Evolutionary conservation across 1,139 yeast species (phyloP).

Genomic region (Yamadazyma conglobata): DNA sequence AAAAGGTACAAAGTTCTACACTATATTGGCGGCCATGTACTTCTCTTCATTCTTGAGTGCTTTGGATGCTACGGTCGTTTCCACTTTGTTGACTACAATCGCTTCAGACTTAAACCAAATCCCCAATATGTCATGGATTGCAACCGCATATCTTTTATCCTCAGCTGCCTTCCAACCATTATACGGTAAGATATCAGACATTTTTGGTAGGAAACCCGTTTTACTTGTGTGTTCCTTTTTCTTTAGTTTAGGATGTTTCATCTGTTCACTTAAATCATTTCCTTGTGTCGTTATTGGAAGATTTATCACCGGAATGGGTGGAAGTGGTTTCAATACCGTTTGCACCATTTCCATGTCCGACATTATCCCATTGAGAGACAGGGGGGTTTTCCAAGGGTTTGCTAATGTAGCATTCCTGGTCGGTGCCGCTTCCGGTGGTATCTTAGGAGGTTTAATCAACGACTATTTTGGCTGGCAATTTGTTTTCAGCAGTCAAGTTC

Average conservation of each 20-base stretch:
- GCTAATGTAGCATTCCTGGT: slow-evolving; percentile 47
- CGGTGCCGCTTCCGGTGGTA: slow-evolving; percentile 57
- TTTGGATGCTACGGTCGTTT: slow-evolving; percentile 43
- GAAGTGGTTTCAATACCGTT: slow-evolving; percentile 50
- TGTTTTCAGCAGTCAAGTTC: slow-evolving; percentile 53
- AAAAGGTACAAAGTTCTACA: slow-evolving; percentile 28
- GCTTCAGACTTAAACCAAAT: slow-evolving; percentile 43
- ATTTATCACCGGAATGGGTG: slow-evolving; percentile 55
- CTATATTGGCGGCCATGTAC: slow-evolving; percentile 34
- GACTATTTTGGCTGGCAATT: slow-evolving; percentile 79
- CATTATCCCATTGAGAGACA: slow-evolving; percentile 47
- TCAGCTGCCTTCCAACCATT: slow-evolving; percentile 59
- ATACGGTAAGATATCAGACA: slow-evolving; percentile 82
- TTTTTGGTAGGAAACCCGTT: slow-evolving; percentile 66
- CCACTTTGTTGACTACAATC: slow-evolving; percentile 39
- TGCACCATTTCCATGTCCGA: slow-evolving; percentile 53
- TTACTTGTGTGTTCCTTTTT: slow-evolving; percentile 33
- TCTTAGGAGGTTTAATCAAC: slow-evolving; percentile 64
- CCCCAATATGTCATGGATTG: slow-evolving; percentile 45
- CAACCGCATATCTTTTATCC: slow-evolving; percentile 41
- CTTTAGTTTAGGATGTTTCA: slow-evolving; percentile 39
- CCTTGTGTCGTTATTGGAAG: slow-evolving; percentile 55
- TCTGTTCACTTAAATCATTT: slow-evolving; percentile 40
- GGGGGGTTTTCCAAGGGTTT: slow-evolving; percentile 53
- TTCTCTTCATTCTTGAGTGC: slow-evolving; percentile 44